A percentile compares a stretch with the other conserved stretches of the same genome.
These are phyloP conservation scores for Globisporangium nagaii DNA, from an alignment of 352 stramenopile species.

Conservation along the genomic window DNA sequence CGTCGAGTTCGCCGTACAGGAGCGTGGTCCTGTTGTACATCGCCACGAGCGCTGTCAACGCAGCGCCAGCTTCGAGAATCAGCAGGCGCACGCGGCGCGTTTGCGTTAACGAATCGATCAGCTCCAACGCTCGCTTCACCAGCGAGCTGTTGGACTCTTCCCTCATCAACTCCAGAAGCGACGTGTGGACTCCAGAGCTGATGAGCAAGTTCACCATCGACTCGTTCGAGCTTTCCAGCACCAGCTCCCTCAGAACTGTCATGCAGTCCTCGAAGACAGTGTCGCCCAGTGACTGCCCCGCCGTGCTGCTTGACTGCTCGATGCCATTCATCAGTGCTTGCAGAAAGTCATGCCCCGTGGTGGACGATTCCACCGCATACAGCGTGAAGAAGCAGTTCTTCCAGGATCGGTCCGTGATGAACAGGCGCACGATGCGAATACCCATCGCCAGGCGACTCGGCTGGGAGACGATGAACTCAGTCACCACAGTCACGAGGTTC, in stretches of 20 bases:
- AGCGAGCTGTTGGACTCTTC: constrained; percentile 24
- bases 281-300: constrained; percentile 17
- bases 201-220: constrained; percentile 65
- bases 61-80: constrained; percentile 55
- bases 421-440: constrained; percentile 71
- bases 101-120: constrained; percentile 46
- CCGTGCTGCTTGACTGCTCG: constrained; percentile 30
- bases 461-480: constrained; percentile 59
- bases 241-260: constrained; percentile 50
- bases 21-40: constrained; percentile 44
- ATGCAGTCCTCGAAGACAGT: constrained; percentile 60
- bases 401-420: constrained; percentile 55
- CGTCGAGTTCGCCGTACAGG: constrained; percentile 28
- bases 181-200: constrained; percentile 58
- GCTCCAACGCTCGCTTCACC: constrained; percentile 22
- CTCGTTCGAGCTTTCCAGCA: constrained; percentile 55
- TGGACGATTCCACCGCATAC: constrained; percentile 58
- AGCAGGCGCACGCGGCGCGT: constrained; percentile 64
- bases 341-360: constrained; percentile 59
- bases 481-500: constrained; percentile 62
- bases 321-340: constrained; percentile 54
- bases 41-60: constrained; percentile 45
- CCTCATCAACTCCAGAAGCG: constrained; percentile 56
- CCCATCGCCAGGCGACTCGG: constrained; percentile 43
- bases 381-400: constrained; percentile 70